Percentiles rank a stretch among this genome's conserved stretches.
Conservation (phyloP, 495 filamentous ascomycete species). For the Penicillium coprophilum region DNA sequence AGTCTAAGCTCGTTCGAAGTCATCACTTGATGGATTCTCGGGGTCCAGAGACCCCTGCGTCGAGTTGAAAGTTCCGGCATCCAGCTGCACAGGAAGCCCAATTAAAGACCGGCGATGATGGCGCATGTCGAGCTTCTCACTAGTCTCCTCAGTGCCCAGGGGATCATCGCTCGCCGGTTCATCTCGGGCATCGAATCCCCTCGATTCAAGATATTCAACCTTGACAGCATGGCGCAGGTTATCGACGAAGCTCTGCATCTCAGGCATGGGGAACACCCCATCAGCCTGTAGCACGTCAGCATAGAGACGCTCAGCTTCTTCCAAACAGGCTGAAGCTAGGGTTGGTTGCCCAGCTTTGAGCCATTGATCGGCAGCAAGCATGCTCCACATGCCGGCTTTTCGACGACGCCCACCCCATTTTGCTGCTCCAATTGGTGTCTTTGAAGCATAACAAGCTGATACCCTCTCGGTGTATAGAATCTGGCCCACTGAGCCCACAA, state of each 20-base stretch:
- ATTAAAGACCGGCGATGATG: conserved; percentile 44
- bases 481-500: conserved; percentile 71
- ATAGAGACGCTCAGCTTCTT: conserved; percentile 70
- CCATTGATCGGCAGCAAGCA: conserved; percentile 83
- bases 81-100: conserved; percentile 37
- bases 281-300: conserved; percentile 55
- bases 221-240: conserved; percentile 60
- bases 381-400: conserved; percentile 88
- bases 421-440: conserved; percentile 61
- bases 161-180: conserved; percentile 31
- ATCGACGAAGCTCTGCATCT: conserved; percentile 59
- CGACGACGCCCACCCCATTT: conserved; percentile 67
- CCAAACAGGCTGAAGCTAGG: conserved; percentile 69
- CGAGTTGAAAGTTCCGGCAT: conserved; percentile 34
- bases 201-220: conserved; percentile 47
- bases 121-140: conserved; percentile 51
- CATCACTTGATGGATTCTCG: conserved; percentile 41
- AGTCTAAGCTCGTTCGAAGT: conserved; percentile 52
- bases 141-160: conserved; percentile 58
- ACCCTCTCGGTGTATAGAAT: conserved; percentile 81
- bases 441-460: conserved; percentile 76
- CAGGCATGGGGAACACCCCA: conserved; percentile 55
- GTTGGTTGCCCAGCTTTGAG: conserved; percentile 64
- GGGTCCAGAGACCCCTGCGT: conserved; percentile 30
- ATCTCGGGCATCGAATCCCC: conserved; percentile 36